phyloP scores from a whole-genome alignment of 108 stramenopile species.

The Cyclotella cryptica region DNA sequence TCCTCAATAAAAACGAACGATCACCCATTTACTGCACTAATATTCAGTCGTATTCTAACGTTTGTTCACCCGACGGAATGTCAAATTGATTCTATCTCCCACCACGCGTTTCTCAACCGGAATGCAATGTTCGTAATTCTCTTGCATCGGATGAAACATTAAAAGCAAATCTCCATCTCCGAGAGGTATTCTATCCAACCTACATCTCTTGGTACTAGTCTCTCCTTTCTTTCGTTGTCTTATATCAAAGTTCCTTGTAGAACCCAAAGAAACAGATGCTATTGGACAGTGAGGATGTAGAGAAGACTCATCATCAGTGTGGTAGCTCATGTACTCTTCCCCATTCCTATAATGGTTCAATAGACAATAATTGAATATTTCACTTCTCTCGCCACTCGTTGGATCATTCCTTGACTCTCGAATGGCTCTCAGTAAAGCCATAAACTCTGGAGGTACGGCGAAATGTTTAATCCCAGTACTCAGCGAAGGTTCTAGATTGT shows the following conservation, averaged over 20 bases:
- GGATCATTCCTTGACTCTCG: neutral
- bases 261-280: slow-evolving; percentile 42
- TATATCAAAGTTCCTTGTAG: slow-evolving; percentile 46
- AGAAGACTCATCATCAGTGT: slow-evolving; percentile 40
- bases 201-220: slow-evolving; percentile 12
- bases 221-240: slow-evolving; percentile 28
- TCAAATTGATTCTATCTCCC: slow-evolving; percentile 49
- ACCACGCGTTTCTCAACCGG: slow-evolving; percentile 41
- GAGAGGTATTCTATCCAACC: slow-evolving; percentile 36
- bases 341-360: slow-evolving; percentile 48
- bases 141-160: slow-evolving; percentile 52
- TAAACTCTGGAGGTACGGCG: slow-evolving; percentile 26
- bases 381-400: neutral
- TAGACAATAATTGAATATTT: slow-evolving; percentile 49
- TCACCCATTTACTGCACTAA: too few relatives aligned
- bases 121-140: slow-evolving; percentile 39
- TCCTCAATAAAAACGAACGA: too few relatives aligned
- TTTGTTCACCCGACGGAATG: slow-evolving; percentile 27
- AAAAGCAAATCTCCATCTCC: slow-evolving; percentile 45
- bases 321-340: slow-evolving; percentile 48
- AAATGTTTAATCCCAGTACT: slow-evolving; percentile 7
- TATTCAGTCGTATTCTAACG: too few relatives aligned
- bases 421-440: slow-evolving; percentile 15
- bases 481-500: neutral
- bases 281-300: slow-evolving; percentile 33